These are phyloP conservation scores for Stemphylium beticola DNA, from an alignment of 2,329 filamentous ascomycete species.

Conservation along the genomic window DNA sequence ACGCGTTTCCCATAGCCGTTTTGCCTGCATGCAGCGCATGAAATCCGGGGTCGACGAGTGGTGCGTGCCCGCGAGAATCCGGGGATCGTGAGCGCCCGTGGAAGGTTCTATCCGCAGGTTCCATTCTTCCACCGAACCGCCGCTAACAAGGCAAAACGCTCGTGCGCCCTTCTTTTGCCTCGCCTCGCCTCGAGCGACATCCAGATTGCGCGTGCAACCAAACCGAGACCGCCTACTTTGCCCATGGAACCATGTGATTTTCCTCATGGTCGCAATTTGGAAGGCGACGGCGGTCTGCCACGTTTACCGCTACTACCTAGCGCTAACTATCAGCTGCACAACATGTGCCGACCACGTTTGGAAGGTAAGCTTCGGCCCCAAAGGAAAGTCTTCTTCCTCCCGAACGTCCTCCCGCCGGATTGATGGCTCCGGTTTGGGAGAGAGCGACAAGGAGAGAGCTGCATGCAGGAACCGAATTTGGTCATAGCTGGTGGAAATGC, in stretches of 20 bases:
- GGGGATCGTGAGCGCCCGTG: slow-evolving; percentile 1
- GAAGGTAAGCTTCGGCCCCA: background rate
- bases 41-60: slow-evolving; percentile 20
- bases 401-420: background rate
- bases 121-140: slow-evolving; percentile 6
- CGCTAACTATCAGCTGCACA: background rate
- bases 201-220: background rate
- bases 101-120: background rate
- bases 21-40: slow-evolving; percentile 17
- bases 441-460: background rate
- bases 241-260: background rate
- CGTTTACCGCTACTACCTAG: background rate
- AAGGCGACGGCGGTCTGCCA: background rate
- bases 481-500: slow-evolving; percentile 2
- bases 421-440: background rate
- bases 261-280: no score
- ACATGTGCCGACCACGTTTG: background rate
- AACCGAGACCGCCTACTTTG: background rate
- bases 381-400: background rate
- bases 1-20: slow-evolving; percentile 9
- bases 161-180: background rate
- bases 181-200: background rate
- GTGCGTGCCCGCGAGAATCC: slow-evolving; percentile 18
- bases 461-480: background rate
- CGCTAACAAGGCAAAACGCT: background rate